phyloP scores from a whole-genome alignment of 352 stramenopile species.

The Pythium brassicae region DNA sequence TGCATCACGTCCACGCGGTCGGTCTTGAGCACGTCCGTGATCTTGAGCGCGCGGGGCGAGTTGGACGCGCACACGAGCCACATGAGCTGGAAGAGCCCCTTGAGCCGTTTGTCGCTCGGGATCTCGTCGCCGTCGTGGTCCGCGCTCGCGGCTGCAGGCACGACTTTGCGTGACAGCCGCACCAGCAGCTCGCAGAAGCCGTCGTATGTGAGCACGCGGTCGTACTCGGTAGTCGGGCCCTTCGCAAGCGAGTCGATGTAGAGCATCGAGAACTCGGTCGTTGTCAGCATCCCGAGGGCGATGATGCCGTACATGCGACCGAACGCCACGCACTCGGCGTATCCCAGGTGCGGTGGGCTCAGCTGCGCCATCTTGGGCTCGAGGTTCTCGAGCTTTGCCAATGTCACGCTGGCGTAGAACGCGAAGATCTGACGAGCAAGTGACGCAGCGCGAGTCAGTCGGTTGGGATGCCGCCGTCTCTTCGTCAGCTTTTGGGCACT shows the following conservation, averaged over 20 bases:
- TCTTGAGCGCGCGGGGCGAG: conserved; percentile 51
- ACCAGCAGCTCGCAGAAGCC: conserved; percentile 68
- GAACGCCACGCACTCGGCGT: conserved; percentile 65
- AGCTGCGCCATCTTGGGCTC: conserved; percentile 43
- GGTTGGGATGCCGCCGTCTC: neutral
- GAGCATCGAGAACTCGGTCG: conserved; percentile 66
- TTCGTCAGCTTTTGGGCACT: no score
- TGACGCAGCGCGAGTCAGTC: neutral
- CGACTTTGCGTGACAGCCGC: conserved; percentile 43
- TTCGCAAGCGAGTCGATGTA: conserved; percentile 78
- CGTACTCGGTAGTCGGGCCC: conserved; percentile 38
- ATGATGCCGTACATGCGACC: conserved; percentile 73
- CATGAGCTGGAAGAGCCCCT: conserved; percentile 82
- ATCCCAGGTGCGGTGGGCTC: conserved; percentile 56
- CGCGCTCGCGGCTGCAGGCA: conserved; percentile 5
- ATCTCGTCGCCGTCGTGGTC: conserved; percentile 16
- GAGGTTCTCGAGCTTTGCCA: conserved; percentile 62
- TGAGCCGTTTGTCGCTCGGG: conserved; percentile 47
- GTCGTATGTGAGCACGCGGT: conserved; percentile 58
- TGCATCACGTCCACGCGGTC: conserved; percentile 54
- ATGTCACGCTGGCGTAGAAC: conserved; percentile 46
- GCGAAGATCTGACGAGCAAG: conserved; percentile 36
- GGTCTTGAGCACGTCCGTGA: conserved; percentile 70
- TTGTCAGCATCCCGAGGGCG: conserved; percentile 67
- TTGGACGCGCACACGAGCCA: conserved; percentile 61